Percentiles rank a stretch among this genome's conserved stretches.
These are phyloP conservation scores for Artemisia princeps DNA, from an alignment of 140 eudicot genomes.

Conservation along the genomic window DNA sequence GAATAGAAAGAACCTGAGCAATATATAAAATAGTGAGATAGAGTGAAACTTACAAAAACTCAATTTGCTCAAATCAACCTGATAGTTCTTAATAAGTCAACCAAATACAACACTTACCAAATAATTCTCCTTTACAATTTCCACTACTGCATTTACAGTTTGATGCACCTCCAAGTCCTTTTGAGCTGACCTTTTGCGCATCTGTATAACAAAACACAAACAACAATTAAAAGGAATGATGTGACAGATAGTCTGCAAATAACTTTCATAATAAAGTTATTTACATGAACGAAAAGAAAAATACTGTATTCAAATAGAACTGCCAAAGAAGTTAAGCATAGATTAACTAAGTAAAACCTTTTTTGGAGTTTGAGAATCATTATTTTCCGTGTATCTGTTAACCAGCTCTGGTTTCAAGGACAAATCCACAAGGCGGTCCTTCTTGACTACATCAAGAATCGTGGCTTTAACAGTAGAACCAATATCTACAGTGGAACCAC, in stretches of 20 bases:
- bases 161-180: slow-evolving; percentile 71
- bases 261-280: neutral
- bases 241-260: neutral
- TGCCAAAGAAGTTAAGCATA: neutral
- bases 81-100: neutral
- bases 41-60: slow-evolving; percentile 12
- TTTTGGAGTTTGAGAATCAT: slow-evolving; percentile 37
- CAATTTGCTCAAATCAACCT: slow-evolving; percentile 13
- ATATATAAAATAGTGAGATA: slow-evolving; percentile 8
- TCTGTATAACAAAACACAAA: slow-evolving; percentile 35
- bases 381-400: slow-evolving; percentile 28
- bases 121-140: slow-evolving; percentile 77
- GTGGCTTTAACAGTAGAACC: slow-evolving; percentile 57
- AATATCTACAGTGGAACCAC: slow-evolving; percentile 44
- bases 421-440: slow-evolving; percentile 82
- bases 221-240: neutral
- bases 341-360: slow-evolving; percentile 35
- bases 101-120: slow-evolving; percentile 39
- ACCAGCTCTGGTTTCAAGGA: slow-evolving; percentile 70
- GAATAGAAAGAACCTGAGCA: slow-evolving; percentile 69
- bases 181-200: slow-evolving; percentile 63
- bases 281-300: neutral
- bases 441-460: slow-evolving; percentile 73
- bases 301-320: neutral
- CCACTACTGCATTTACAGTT: slow-evolving; percentile 69